Conservation (phyloP, 1,284 basidiomycete species). For the Cryptococcus neoformans region DNA sequence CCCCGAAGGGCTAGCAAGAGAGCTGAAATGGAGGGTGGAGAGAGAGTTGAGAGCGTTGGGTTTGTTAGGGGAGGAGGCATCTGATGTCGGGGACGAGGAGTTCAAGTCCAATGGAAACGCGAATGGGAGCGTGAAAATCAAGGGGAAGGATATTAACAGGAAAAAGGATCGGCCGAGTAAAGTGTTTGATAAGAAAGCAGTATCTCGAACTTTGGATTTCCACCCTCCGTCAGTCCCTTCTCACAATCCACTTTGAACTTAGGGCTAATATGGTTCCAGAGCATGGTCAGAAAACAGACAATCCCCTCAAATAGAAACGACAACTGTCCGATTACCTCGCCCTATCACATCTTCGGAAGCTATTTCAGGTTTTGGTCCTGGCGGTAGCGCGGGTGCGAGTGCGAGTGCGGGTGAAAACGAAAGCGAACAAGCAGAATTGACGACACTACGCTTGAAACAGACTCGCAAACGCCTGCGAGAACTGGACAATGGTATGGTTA, state of each 20-base stretch:
- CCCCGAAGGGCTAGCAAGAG: constrained; percentile 68
- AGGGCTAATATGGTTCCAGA: neutral
- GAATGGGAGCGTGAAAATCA: neutral
- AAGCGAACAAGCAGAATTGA: constrained; percentile 12
- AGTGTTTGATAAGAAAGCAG: constrained; percentile 6
- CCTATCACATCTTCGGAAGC: neutral
- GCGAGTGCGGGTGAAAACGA: neutral
- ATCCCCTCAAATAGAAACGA: constrained; percentile 2
- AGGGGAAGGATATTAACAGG: constrained; percentile 4
- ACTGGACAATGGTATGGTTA: constrained; percentile 11
- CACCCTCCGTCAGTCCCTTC: constrained; percentile 16
- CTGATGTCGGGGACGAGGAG: neutral
- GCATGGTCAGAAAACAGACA: neutral
- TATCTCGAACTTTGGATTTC: constrained; percentile 19
- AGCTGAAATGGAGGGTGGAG: constrained; percentile 73
- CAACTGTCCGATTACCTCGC: neutral
- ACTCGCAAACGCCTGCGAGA: constrained; percentile 8
- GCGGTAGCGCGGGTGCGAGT: neutral
- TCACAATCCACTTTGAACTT: neutral
- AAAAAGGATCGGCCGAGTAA: constrained; percentile 4
- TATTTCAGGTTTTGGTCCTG: neutral
- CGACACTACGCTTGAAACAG: constrained; percentile 9
- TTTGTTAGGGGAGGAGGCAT: neutral
- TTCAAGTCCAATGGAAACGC: neutral
- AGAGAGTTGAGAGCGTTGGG: constrained; percentile 51